These are phyloP conservation scores for Hypoxylon sp. DNA, from an alignment of 2,329 filamentous ascomycete species.

Conservation along the genomic window DNA sequence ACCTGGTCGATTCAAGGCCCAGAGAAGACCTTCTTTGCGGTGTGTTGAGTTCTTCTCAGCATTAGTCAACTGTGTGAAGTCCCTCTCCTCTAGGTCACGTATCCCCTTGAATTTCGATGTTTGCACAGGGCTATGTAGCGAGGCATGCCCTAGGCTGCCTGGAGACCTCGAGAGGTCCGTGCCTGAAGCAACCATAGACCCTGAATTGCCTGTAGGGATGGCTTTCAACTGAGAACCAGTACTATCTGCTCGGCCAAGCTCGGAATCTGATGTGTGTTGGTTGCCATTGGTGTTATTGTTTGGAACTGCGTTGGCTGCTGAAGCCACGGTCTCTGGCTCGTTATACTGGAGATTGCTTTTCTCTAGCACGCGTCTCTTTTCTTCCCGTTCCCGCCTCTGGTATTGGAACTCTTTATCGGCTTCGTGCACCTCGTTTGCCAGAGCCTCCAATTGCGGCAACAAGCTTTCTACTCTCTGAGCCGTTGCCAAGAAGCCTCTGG, in stretches of 20 bases:
- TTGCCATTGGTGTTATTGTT: slow-evolving; percentile 61
- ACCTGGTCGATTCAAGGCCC: slow-evolving; percentile 92
- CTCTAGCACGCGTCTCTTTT: slow-evolving; percentile 90
- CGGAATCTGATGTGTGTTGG: slow-evolving; percentile 72
- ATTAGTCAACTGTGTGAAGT: slow-evolving; percentile 66
- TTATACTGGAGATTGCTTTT: slow-evolving; percentile 84
- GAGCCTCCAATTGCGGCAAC: slow-evolving; percentile 89
- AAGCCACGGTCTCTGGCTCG: slow-evolving; percentile 74
- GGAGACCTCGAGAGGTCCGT: slow-evolving; percentile 70
- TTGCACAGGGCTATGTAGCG: slow-evolving; percentile 66
- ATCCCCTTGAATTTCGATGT: slow-evolving; percentile 86
- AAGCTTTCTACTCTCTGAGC: slow-evolving; percentile 90
- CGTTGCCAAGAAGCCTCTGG: slow-evolving; percentile 83
- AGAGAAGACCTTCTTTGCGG: slow-evolving; percentile 93
- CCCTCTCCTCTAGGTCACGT: slow-evolving; percentile 90
- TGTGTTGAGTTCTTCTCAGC: slow-evolving; percentile 75
- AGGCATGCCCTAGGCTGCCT: slow-evolving; percentile 64
- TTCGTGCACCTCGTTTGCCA: slow-evolving; percentile 89
- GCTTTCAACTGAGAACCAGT: slow-evolving; percentile 76
- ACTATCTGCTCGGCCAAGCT: slow-evolving; percentile 81
- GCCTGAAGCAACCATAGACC: slow-evolving; percentile 52
- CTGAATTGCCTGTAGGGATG: slow-evolving; percentile 63
- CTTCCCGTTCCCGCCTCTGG: slow-evolving; percentile 93
- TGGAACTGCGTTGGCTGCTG: slow-evolving; percentile 56
- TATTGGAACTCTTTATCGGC: slow-evolving; percentile 98